These are phyloP conservation scores for Anaeramoeba ignava DNA, from an alignment of 78 protist genomes.

Conservation along the genomic window DNA sequence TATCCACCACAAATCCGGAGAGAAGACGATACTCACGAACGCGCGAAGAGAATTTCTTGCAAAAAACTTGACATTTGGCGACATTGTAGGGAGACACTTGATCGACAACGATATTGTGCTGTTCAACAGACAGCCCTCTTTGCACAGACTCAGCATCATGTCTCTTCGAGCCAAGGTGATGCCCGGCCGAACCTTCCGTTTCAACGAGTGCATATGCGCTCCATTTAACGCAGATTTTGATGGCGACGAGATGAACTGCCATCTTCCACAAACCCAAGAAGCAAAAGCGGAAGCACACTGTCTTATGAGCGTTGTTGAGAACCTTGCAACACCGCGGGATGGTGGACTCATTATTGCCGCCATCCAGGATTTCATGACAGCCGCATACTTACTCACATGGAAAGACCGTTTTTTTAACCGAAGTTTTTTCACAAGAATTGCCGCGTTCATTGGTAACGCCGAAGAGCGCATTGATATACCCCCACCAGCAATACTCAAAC, in stretches of 20 bases:
- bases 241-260: conserved; percentile 98
- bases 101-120: conserved; percentile 84
- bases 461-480: conserved; percentile 58
- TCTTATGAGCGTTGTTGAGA: conserved; percentile 24
- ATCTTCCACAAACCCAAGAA: conserved; percentile 68
- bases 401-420: conserved; percentile 71
- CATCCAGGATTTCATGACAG: conserved; percentile 85
- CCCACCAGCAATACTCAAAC: conserved; percentile 61
- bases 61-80: conserved; percentile 48
- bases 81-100: conserved; percentile 91
- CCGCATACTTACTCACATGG: conserved; percentile 63
- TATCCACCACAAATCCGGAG: neutral
- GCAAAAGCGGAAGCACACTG: conserved; percentile 20
- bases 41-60: neutral
- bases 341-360: conserved; percentile 93
- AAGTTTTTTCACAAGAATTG: conserved; percentile 35
- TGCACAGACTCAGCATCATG: conserved; percentile 92
- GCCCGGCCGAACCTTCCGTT: conserved; percentile 85
- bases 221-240: conserved; percentile 99
- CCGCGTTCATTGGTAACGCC: conserved; percentile 21
- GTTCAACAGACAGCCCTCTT: conserved; percentile 98
- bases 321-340: conserved; percentile 86
- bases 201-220: conserved; percentile 92
- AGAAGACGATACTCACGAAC: neutral
- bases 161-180: conserved; percentile 64